A percentile compares a stretch with the other conserved stretches of the same genome.
Conservation (phyloP, 2,329 filamentous ascomycete genomes). For the Diaporthe destruens region DNA sequence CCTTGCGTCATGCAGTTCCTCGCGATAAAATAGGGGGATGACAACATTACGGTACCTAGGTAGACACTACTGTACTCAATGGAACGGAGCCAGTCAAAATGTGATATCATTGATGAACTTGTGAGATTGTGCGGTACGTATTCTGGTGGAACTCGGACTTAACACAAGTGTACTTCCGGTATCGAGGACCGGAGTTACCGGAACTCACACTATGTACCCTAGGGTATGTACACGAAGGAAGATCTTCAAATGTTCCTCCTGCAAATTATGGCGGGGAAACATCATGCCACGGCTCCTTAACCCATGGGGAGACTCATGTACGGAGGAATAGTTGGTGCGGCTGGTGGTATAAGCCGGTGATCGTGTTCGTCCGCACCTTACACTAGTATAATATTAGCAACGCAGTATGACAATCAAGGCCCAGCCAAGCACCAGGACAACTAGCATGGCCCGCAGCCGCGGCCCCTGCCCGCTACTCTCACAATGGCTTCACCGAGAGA, state of each 20-base stretch:
- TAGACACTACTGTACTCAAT: neutral
- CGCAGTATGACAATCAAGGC: neutral
- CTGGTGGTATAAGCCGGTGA: neutral
- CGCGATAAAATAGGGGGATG: too few species aligned
- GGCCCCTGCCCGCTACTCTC: neutral
- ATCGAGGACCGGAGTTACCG: slow-evolving; percentile 8
- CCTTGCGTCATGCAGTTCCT: neutral
- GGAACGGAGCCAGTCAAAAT: too few species aligned
- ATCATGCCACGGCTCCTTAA: neutral
- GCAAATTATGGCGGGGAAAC: neutral
- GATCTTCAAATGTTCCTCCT: neutral
- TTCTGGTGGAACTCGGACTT: neutral
- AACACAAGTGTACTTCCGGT: slow-evolving; percentile 4
- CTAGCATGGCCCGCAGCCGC: neutral
- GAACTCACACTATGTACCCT: neutral
- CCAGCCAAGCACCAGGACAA: neutral
- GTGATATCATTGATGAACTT: too few species aligned
- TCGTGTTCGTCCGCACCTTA: neutral
- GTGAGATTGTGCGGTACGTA: neutral
- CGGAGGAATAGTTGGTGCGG: neutral
- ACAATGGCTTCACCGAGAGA: slow-evolving; percentile 30
- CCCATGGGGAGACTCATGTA: neutral
- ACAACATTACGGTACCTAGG: too few species aligned
- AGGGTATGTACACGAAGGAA: neutral
- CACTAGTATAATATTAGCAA: too few species aligned